phyloP scores from a whole-genome alignment of 1,284 basidiomycete genomes.

The Omphalotus olearius region DNA sequence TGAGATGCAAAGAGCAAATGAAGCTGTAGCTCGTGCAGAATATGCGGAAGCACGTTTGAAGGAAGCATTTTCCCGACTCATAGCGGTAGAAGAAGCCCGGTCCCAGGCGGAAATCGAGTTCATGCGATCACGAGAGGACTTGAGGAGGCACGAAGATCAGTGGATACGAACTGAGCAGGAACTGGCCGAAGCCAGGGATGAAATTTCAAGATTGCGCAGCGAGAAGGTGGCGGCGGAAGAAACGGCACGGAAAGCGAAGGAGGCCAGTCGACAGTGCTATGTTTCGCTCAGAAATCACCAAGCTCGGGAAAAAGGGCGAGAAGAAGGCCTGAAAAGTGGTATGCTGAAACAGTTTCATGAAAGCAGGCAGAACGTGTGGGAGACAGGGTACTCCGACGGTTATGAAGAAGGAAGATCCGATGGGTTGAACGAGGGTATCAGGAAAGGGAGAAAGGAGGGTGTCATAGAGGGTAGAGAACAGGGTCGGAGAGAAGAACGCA shows the following conservation, averaged over 20 bases:
- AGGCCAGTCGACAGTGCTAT: conserved; percentile 42
- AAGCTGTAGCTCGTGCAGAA: conserved; percentile 47
- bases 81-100: conserved; percentile 41
- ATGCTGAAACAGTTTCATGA: conserved; percentile 38
- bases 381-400: conserved; percentile 37
- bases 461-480: conserved; percentile 33
- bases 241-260: conserved; percentile 41
- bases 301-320: conserved; percentile 40
- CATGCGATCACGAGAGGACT: conserved; percentile 44
- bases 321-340: conserved; percentile 35
- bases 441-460: conserved; percentile 41
- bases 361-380: conserved; percentile 44
- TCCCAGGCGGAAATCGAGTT: conserved; percentile 43
- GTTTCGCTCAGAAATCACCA: conserved; percentile 42
- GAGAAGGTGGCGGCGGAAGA: conserved; percentile 46
- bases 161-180: conserved; percentile 48
- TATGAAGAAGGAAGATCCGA: conserved; percentile 34
- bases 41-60: conserved; percentile 46
- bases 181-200: conserved; percentile 36
- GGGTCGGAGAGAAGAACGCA: conserved; percentile 44
- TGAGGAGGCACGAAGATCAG: conserved; percentile 38
- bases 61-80: conserved; percentile 34
- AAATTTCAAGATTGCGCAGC: conserved; percentile 37
- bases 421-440: conserved; percentile 39
- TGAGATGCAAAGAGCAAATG: conserved; percentile 50